Conservation (phyloP, 169 alveolate species). For the Plasmodium blacklocki region DNA sequence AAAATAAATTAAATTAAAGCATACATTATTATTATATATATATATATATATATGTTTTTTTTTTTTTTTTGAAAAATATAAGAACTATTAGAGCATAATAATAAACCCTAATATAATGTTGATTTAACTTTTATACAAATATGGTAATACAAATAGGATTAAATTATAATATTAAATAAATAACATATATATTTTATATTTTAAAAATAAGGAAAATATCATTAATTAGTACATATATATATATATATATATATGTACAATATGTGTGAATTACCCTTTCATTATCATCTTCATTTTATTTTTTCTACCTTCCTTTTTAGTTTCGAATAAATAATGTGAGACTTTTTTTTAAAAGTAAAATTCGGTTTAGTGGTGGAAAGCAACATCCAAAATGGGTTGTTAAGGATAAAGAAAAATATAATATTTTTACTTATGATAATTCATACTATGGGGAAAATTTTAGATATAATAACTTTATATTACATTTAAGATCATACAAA, state of each 20-base stretch:
- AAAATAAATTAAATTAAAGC: no score
- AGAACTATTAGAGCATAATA: not conserved
- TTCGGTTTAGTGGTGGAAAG: slow-evolving; percentile 74
- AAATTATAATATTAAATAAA: no score
- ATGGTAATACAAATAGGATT: no score
- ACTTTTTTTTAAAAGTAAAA: slow-evolving; percentile 71
- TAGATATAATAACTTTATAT: slow-evolving; percentile 62
- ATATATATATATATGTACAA: not conserved
- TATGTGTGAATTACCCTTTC: not conserved
- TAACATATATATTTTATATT: not conserved
- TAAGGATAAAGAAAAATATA: slow-evolving; percentile 74
- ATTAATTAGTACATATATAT: not conserved
- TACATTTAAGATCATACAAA: slow-evolving; percentile 75
- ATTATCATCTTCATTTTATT: not conserved
- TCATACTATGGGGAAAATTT: slow-evolving; percentile 75
- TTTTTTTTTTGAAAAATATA: no score
- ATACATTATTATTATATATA: no score
- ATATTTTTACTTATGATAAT: slow-evolving; percentile 68
- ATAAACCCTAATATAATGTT: not conserved
- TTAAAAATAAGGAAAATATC: not conserved
- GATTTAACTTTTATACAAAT: no score
- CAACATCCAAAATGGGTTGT: slow-evolving; percentile 77
- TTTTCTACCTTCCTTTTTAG: slow-evolving; percentile 21
- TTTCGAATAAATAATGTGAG: slow-evolving; percentile 75
- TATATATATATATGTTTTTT: no score